Percentiles rank a stretch among this genome's conserved stretches.
These are phyloP conservation scores for Cudoniella acicularis DNA, from an alignment of 495 filamentous ascomycete species.

Conservation along the genomic window DNA sequence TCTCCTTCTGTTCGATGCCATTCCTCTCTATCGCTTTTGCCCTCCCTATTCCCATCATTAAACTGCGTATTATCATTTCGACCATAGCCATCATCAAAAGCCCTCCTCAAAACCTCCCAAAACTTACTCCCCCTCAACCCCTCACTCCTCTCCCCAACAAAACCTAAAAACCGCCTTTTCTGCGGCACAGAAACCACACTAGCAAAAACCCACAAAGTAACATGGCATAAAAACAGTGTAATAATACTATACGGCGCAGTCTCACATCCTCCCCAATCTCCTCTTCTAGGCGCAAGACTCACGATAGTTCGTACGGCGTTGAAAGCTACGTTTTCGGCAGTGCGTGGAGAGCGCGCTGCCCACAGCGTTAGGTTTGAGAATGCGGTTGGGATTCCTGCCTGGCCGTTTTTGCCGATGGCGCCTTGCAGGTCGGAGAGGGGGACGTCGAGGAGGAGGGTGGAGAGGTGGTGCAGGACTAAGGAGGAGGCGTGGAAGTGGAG, in stretches of 20 bases:
- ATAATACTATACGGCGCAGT: constrained; percentile 12
- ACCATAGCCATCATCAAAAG: not conserved
- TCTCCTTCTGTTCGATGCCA: not conserved
- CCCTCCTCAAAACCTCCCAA: too few species aligned
- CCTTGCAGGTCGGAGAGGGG: constrained; percentile 13
- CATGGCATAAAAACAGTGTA: constrained; percentile 14
- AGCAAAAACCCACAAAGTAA: constrained; percentile 13
- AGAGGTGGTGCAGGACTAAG: constrained; percentile 6
- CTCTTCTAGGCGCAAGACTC: not conserved
- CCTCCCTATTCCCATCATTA: not conserved
- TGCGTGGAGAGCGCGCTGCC: not conserved
- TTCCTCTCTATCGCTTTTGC: not conserved
- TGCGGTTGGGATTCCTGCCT: not conserved
- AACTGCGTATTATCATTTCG: not conserved
- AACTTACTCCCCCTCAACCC: not conserved
- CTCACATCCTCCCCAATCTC: not conserved
- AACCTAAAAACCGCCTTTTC: not conserved
- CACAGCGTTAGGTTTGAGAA: constrained; percentile 4
- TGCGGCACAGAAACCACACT: not conserved
- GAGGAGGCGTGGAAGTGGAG: constrained; percentile 11
- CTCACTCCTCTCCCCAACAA: not conserved
- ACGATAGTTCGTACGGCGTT: constrained; percentile 12
- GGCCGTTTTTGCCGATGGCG: constrained; percentile 16
- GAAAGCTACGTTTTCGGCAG: constrained; percentile 1
- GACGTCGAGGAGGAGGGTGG: constrained; percentile 14